A percentile compares a stretch with the other conserved stretches of the same genome.
Conservation (phyloP, 257 asterid species). For the Paulownia fortunei region DNA sequence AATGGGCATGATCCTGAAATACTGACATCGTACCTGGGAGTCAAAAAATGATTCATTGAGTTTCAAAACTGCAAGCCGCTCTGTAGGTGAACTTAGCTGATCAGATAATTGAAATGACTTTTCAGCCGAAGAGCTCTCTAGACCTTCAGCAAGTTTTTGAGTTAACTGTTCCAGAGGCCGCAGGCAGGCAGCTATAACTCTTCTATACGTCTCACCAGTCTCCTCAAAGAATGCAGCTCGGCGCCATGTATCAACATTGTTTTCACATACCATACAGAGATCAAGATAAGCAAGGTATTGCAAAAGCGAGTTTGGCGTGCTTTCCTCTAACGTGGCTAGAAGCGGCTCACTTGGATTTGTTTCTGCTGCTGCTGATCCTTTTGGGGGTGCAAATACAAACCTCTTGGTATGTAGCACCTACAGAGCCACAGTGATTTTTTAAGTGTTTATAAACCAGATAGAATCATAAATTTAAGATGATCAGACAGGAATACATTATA, state of each 20-base stretch:
- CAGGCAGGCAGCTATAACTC: constrained; percentile 74
- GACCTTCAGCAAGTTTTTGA: constrained; percentile 61
- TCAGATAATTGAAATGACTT: constrained; percentile 68
- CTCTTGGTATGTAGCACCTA: constrained; percentile 91
- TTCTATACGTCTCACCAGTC: constrained; percentile 85
- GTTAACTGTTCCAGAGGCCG: constrained; percentile 76
- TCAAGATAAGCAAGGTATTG: constrained; percentile 93
- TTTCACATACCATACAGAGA: constrained; percentile 90
- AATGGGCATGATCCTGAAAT: constrained; percentile 12
- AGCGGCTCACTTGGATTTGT: constrained; percentile 91
- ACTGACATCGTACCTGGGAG: constrained; percentile 65
- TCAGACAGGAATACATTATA: background rate
- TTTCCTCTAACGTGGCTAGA: constrained; percentile 76
- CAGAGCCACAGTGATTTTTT: constrained; percentile 25
- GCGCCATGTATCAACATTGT: constrained; percentile 95
- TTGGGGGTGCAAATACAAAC: constrained; percentile 84
- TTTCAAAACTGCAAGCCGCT: constrained; percentile 62
- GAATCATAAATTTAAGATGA: background rate
- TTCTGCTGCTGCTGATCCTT: constrained; percentile 99
- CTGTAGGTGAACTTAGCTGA: constrained; percentile 70
- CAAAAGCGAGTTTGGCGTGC: constrained; percentile 82
- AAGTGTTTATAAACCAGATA: background rate
- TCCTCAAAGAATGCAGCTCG: constrained; percentile 98
- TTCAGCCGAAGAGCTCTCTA: constrained; percentile 66
- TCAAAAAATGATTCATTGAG: constrained; percentile 67